These are phyloP conservation scores for Solanum virginianum DNA, from an alignment of 257 asterid species.

Conservation along the genomic window DNA sequence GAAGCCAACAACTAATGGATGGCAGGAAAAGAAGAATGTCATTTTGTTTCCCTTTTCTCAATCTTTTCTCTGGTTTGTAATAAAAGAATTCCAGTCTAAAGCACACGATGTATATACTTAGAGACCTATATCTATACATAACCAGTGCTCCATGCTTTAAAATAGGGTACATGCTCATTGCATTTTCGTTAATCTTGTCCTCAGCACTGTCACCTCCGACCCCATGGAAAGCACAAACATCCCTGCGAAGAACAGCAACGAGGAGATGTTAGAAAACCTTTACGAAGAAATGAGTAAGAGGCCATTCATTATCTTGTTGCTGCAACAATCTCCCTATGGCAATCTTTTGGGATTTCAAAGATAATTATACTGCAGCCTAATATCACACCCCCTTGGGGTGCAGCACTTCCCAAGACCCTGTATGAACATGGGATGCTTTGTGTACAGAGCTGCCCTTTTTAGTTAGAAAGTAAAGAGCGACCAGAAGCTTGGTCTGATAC, in stretches of 20 bases:
- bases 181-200: neutral
- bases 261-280: neutral
- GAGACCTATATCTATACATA: neutral
- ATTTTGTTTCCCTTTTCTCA: neutral
- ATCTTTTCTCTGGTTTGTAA: neutral
- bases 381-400: neutral
- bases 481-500: neutral
- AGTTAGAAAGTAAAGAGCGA: neutral
- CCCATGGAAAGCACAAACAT: slow-evolving; percentile 51
- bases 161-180: slow-evolving; percentile 6
- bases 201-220: slow-evolving; percentile 15
- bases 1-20: neutral
- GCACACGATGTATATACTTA: neutral
- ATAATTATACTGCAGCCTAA: neutral
- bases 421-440: neutral
- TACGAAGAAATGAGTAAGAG: neutral
- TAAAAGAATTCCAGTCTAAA: neutral
- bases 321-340: neutral
- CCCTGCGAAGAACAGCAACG: slow-evolving; percentile 16
- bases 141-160: neutral
- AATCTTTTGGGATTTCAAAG: neutral
- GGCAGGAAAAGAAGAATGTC: neutral
- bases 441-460: neutral
- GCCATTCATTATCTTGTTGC: neutral
- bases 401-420: neutral